Evolutionary conservation across 2,329 filamentous ascomycete genomes (phyloP).

Genomic region (Monilinia aucupariae): DNA sequence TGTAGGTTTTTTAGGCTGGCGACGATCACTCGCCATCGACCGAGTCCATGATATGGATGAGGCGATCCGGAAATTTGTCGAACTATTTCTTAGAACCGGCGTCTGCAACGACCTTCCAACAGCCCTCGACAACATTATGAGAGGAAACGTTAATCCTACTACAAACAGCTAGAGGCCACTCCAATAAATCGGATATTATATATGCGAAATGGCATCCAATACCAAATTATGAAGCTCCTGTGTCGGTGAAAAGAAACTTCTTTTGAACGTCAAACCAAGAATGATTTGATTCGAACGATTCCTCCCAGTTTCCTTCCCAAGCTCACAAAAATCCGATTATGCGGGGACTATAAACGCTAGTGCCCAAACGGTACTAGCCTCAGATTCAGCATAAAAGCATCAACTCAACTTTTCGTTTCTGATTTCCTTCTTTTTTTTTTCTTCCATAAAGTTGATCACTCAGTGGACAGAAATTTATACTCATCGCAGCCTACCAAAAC

Average conservation of each 20-base stretch:
- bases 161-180: slow-evolving; percentile 19
- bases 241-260: not conserved
- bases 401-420: not conserved
- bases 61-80: slow-evolving; percentile 34
- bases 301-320: not conserved
- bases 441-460: slow-evolving; percentile 50
- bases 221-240: not conserved
- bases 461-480: slow-evolving; percentile 53
- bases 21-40: slow-evolving; percentile 40
- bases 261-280: not conserved
- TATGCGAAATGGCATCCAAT: slow-evolving; percentile 12
- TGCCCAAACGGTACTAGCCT: not conserved
- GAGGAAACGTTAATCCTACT: too few species aligned
- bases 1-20: slow-evolving; percentile 29
- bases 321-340: slow-evolving; percentile 7
- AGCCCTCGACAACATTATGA: slow-evolving; percentile 35
- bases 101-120: slow-evolving; percentile 28
- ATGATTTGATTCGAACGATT: not conserved
- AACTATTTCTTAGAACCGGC: slow-evolving; percentile 27
- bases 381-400: slow-evolving; percentile 11
- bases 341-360: slow-evolving; percentile 2
- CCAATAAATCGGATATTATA: slow-evolving; percentile 32
- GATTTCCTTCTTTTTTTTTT: slow-evolving; percentile 37
- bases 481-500: slow-evolving; percentile 40
- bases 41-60: slow-evolving; percentile 40